Conservation (phyloP, 352 stramenopile genomes). For the Globisporangium irregulare region DNA sequence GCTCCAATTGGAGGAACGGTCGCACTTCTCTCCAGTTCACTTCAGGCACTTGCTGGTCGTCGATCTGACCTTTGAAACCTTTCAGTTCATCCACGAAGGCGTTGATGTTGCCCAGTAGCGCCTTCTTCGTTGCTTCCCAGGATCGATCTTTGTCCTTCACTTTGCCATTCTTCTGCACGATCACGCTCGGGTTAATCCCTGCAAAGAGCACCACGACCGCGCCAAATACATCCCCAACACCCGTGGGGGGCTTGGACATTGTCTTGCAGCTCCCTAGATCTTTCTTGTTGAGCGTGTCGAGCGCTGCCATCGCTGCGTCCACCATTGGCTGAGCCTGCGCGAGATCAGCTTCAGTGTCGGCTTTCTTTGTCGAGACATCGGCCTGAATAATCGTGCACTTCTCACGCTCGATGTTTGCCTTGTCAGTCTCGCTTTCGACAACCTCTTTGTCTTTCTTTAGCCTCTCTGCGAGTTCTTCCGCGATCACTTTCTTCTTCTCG, state of each 20-base stretch:
- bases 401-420: slow-evolving; percentile 88
- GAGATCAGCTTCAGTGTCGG: slow-evolving; percentile 74
- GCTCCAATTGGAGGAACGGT: slow-evolving; percentile 69
- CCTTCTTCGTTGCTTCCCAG: slow-evolving; percentile 93
- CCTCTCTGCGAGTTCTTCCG: slow-evolving; percentile 91
- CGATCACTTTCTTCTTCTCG: slow-evolving; percentile 90
- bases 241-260: slow-evolving; percentile 88
- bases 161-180: slow-evolving; percentile 92
- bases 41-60: slow-evolving; percentile 64
- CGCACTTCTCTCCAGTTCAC: slow-evolving; percentile 83
- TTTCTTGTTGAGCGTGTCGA: slow-evolving; percentile 90
- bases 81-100: slow-evolving; percentile 93
- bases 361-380: slow-evolving; percentile 91
- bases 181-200: slow-evolving; percentile 61
- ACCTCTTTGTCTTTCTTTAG: slow-evolving; percentile 91
- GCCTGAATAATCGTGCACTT: slow-evolving; percentile 91
- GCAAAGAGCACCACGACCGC: slow-evolving; percentile 78
- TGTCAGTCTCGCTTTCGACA: slow-evolving; percentile 90
- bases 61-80: slow-evolving; percentile 64
- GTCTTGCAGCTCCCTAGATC: slow-evolving; percentile 91
- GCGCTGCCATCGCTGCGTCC: slow-evolving; percentile 82
- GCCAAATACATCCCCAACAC: slow-evolving; percentile 86
- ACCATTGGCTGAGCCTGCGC: slow-evolving; percentile 78
- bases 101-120: slow-evolving; percentile 90
- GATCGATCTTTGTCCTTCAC: slow-evolving; percentile 92